Conservation (phyloP, 2,329 filamentous ascomycete species). For the Venturia effusa region DNA sequence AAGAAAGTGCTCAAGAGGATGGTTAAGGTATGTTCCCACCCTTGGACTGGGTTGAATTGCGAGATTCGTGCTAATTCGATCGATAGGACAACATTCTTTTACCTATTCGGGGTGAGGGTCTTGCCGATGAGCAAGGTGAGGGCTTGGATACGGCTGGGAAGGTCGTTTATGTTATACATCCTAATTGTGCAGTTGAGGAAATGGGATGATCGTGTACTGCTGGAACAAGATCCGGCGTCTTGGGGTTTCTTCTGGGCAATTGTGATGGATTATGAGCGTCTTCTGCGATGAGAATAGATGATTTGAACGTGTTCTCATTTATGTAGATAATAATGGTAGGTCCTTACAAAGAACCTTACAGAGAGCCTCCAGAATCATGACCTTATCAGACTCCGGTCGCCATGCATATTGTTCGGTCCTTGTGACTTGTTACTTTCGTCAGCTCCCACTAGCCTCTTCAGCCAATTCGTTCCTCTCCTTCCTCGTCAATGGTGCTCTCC, state of each 20-base stretch:
- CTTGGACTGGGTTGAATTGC: neutral
- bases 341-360: too few species aligned
- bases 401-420: neutral
- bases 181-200: conserved; percentile 77
- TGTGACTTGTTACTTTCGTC: neutral
- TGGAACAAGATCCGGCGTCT: too few species aligned
- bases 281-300: neutral
- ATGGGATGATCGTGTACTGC: conserved; percentile 12
- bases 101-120: conserved; percentile 66
- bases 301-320: neutral
- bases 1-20: conserved; percentile 88
- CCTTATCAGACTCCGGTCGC: neutral
- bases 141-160: conserved; percentile 31
- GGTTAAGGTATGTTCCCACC: conserved; percentile 69
- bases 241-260: too few species aligned
- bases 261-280: neutral
- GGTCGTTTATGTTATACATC: conserved; percentile 80
- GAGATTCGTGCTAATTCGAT: neutral
- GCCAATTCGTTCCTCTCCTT: conserved; percentile 13
- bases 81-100: conserved; percentile 48
- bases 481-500: conserved; percentile 24
- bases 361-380: neutral
- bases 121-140: conserved; percentile 67
- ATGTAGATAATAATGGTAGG: too few species aligned
- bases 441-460: neutral